These are phyloP conservation scores for Pseudogymnoascus destructans DNA, from an alignment of 2,329 filamentous ascomycete genomes.

Conservation along the genomic window DNA sequence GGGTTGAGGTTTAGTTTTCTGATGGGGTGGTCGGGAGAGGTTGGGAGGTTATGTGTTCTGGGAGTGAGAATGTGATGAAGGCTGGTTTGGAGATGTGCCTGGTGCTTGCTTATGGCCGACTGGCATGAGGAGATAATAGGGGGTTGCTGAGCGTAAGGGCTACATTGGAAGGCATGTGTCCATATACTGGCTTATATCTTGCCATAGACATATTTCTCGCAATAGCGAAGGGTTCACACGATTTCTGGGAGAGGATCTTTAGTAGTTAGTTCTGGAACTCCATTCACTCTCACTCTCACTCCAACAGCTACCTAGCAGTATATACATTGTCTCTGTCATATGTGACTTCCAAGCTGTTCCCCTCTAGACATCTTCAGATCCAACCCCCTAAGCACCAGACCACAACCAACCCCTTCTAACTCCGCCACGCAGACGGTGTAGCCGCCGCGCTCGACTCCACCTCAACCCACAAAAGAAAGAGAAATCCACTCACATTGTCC, in stretches of 20 bases:
- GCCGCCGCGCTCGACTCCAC: neutral
- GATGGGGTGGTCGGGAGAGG: conserved; percentile 38
- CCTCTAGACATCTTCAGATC: neutral
- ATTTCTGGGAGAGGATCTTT: neutral
- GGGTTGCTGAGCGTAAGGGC: neutral
- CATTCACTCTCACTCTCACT: neutral
- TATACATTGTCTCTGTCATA: neutral
- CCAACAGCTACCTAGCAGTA: neutral
- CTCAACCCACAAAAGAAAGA: neutral
- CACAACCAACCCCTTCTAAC: neutral
- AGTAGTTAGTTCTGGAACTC: neutral
- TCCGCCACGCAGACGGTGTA: neutral
- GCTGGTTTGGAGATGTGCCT: neutral
- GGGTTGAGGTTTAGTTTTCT: conserved; percentile 40
- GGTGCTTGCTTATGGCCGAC: neutral
- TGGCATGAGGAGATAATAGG: neutral
- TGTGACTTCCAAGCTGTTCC: neutral
- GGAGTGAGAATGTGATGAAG: conserved; percentile 30
- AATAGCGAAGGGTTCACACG: neutral
- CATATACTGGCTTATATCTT: neutral
- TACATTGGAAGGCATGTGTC: neutral
- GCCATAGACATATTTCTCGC: neutral
- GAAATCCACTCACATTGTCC: neutral
- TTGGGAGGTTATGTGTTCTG: conserved; percentile 31
- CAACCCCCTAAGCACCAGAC: neutral